Evolutionary conservation across 1,284 basidiomycete genomes (phyloP), one percentile per base, ranked within the genome.

Genomic region (Marasmius oreades): DNA sequence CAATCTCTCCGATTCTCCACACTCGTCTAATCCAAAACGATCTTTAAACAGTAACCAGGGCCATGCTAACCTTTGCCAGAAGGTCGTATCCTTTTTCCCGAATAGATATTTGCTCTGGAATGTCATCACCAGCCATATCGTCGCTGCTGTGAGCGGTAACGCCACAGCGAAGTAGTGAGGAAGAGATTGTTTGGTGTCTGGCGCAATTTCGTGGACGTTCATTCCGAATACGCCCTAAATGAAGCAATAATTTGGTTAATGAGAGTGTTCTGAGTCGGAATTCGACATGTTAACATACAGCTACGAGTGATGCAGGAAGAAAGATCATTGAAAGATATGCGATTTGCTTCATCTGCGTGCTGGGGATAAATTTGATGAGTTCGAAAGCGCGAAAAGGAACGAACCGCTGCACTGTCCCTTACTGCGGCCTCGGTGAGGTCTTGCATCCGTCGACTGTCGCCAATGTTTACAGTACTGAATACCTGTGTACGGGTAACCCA

Each of bases 401-500:
- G 51, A 26, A 50, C 46, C 36, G 54, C 45, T 20, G 53, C 63
- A 60, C 67, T 69, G 50, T 70, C 67, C 37, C 65, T 56, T 5
- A 69, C 64, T 12, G 74, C 71, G 1, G 74, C 72, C 33, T 69
- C 37, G 2, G 76, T 76, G 51, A 77, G 56, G 12, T 67, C 44
- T 51, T 72, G 66, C 73, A 72, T 76, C 8, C 66, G 60, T 45
- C n/a, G 64, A 56, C 68, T 77, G 45, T 80, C 77, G 1, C 68
- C 65, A 47, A 80, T 74, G 56, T 77, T 80, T 20, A 79, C 74
- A 22, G 61, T 73, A 31, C 73, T 73, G 61, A 79, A 79, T 5
- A 76, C 77, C 77, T 79, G 31, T 11, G 47, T n/a, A n/a, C 44
- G 11, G 36, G 3, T 5, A 4, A 31, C 4, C 10, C 39, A 53